Evolutionary conservation across 1,139 yeast species (phyloP).

Genomic region (Diutina siamensis): DNA sequence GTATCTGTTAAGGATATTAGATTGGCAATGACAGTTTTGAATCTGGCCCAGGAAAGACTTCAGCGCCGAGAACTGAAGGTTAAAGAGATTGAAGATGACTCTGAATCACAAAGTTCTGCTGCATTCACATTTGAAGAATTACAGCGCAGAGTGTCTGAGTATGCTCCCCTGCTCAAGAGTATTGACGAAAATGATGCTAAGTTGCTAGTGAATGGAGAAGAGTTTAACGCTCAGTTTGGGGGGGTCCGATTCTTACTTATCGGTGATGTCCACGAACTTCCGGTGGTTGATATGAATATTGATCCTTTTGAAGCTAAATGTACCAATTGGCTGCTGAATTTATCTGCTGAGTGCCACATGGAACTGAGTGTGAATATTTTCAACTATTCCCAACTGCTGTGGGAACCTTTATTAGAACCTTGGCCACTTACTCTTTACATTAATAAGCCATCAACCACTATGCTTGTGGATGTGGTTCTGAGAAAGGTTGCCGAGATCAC

Average conservation of each 20-base stretch:
- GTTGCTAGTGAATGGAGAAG: conserved; percentile 56
- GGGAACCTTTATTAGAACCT: conserved; percentile 93
- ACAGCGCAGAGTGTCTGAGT: conserved; percentile 43
- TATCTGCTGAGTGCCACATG: conserved; percentile 59
- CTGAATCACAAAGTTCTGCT: neutral
- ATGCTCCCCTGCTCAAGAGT: conserved; percentile 35
- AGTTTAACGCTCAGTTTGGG: conserved; percentile 55
- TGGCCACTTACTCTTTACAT: conserved; percentile 77
- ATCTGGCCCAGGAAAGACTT: conserved; percentile 44
- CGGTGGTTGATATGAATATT: conserved; percentile 72
- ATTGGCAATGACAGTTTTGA: conserved; percentile 62
- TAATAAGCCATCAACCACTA: conserved; percentile 22
- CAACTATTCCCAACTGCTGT: conserved; percentile 83
- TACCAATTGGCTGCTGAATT: conserved; percentile 82
- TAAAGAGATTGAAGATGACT: neutral
- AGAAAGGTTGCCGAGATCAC: conserved; percentile 71
- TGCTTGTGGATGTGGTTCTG: conserved; percentile 51
- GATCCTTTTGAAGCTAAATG: conserved; percentile 65
- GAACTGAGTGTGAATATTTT: conserved; percentile 70
- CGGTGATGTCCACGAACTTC: conserved; percentile 91
- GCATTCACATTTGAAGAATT: conserved; percentile 33
- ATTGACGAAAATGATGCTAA: neutral
- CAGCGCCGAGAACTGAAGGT: conserved; percentile 10
- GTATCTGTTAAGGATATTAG: conserved; percentile 81
- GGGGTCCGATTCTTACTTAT: conserved; percentile 81